Percentiles rank a stretch among this genome's conserved stretches.
Evolutionary conservation across 2,329 filamentous ascomycete genomes (phyloP).

Genomic region (Pseudocercospora pini-densiflorae): DNA sequence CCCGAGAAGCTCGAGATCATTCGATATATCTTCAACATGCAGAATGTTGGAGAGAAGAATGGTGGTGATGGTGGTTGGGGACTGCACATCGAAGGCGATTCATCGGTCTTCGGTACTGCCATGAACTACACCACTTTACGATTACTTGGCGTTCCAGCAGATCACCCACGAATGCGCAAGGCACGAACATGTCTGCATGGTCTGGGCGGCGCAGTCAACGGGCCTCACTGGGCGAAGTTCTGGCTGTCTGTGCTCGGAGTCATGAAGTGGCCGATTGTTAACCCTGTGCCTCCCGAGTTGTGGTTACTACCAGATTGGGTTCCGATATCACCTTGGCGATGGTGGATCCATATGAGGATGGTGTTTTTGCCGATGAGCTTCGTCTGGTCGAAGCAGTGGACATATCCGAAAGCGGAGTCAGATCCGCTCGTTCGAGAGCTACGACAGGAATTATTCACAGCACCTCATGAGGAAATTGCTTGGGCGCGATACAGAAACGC

Average conservation of each 20-base stretch:
- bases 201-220: conserved; percentile 80
- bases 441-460: conserved; percentile 79
- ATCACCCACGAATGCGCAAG: conserved; percentile 83
- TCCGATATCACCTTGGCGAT: conserved; percentile 41
- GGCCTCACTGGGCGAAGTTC: conserved; percentile 96
- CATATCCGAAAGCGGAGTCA: conserved; percentile 62
- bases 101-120: conserved; percentile 84
- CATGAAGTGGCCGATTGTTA: conserved; percentile 88
- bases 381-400: conserved; percentile 82
- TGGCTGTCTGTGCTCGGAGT: conserved; percentile 88
- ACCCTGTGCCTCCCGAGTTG: conserved; percentile 89
- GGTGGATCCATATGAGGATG: conserved; percentile 89
- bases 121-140: conserved; percentile 87
- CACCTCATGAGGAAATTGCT: conserved; percentile 77
- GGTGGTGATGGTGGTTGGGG: conserved; percentile 96
- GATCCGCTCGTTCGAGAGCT: conserved; percentile 75
- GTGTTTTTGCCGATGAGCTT: conserved; percentile 95
- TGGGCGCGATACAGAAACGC: conserved; percentile 81
- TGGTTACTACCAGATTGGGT: conserved; percentile 62
- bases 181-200: conserved; percentile 81
- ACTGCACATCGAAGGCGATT: conserved; percentile 91
- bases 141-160: conserved; percentile 79
- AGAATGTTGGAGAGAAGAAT: conserved; percentile 56
- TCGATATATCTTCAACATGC: conserved; percentile 86
- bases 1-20: conserved; percentile 86